Evolutionary conservation across 2,329 filamentous ascomycete genomes (phyloP), one percentile per base, ranked within the genome.

Genomic region (Colletotrichum liaoningense): DNA sequence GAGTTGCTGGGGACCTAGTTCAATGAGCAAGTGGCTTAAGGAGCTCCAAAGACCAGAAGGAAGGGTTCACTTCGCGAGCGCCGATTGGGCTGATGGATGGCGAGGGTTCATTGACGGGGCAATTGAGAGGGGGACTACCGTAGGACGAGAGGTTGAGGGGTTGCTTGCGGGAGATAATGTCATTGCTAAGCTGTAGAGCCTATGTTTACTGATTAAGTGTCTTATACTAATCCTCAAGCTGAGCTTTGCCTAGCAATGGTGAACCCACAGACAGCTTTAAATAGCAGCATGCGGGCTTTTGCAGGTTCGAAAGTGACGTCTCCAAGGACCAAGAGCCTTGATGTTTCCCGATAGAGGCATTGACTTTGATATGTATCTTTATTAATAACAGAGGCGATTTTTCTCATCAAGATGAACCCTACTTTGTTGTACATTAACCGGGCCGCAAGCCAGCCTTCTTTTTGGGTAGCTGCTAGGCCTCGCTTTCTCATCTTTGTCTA

Each of bases 361-460:
- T 54, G 60, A 24, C 26, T 30, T 63, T 62, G 33, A 49, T 57
- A 52, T 57, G 28, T 52, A 58, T 57, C 30, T 73, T 14, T 71
- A 73, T 71, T 73, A 71, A 62, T 35, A 73, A 57, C 49, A 66
- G 71, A 71, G 67, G 60, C 30, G 71, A 71, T 58, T 73, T 57
- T 52, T 66, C 60, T 73, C 71, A 70, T 71, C n/a, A 63, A 24
- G 70, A 71, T 26, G 46, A 35, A 62, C 62, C 56, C 56, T 73
- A 66, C 33, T 42, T 65, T 72, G 64, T 73, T 73, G 71, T 73
- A 73, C 71, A 73, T 71, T 66, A 73, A 60, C 62, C 56, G 54
- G 42, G 60, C 46, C 60, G 54, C 54, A n/a, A 52, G 14, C 59
- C 71, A 57, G 22, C 70, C 65, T 71, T 35, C 42, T 66, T 66